phyloP scores from a whole-genome alignment of 176 grass and related monocot genomes.

The Eleusine indica region DNA sequence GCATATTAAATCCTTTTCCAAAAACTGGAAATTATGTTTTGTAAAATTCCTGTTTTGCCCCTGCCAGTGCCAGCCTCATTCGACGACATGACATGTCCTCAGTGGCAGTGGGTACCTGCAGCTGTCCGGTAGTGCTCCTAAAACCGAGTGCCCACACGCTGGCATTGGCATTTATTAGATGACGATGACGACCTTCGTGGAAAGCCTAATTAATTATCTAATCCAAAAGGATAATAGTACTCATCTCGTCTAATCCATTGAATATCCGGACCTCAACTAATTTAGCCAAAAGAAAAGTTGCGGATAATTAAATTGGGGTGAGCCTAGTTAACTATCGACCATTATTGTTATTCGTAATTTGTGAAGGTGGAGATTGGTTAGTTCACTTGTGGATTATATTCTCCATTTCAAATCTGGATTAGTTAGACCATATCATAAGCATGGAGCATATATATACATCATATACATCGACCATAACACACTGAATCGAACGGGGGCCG shows the following conservation, averaged over 20 bases:
- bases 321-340: too few species aligned
- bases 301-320: too few species aligned
- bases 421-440: slow-evolving; percentile 14
- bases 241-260: not conserved
- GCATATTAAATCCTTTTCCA: not conserved
- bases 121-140: slow-evolving; percentile 19
- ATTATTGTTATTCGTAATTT: not conserved
- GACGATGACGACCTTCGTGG: not conserved
- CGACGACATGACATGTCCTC: not conserved
- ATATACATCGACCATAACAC: not conserved
- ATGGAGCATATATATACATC: not conserved
- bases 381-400: not conserved
- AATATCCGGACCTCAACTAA: not conserved
- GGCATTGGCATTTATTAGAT: not conserved
- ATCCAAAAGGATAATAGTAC: not conserved
- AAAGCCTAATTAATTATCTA: not conserved
- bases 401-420: slow-evolving; percentile 20
- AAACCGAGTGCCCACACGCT: slow-evolving; percentile 13
- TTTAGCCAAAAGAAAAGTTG: not conserved
- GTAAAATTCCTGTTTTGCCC: not conserved
- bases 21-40: not conserved
- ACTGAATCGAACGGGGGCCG: not conserved
- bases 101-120: not conserved
- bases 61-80: not conserved
- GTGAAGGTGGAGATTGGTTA: not conserved